Evolutionary conservation across 169 alveolate species (phyloP).

Genomic region (Plasmodium vinckei): DNA sequence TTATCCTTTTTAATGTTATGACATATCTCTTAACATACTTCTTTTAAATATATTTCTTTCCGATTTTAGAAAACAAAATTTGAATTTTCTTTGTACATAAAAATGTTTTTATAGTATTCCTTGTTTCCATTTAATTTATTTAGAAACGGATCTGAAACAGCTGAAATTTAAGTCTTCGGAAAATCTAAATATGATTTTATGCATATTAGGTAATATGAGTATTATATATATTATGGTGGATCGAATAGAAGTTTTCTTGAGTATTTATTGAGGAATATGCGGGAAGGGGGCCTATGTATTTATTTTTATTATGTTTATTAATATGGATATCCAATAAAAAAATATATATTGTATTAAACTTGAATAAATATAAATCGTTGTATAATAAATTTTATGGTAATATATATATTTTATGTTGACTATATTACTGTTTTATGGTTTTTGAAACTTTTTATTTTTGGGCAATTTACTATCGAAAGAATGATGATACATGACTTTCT

Average conservation of each 20-base stretch:
- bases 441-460: constrained; percentile 3
- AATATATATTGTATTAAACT: not conserved
- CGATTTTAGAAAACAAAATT: constrained; percentile 8
- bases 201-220: constrained; percentile 48
- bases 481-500: constrained; percentile 12
- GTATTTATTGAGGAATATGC: too few relatives aligned
- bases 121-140: constrained; percentile 76
- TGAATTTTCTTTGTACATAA: constrained; percentile 40
- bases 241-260: too few relatives aligned
- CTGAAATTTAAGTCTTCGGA: constrained; percentile 69
- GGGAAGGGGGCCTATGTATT: not conserved
- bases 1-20: not conserved
- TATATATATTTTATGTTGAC: not conserved
- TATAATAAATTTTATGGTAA: not conserved
- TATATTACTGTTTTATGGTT: constrained; percentile 22
- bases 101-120: constrained; percentile 5
- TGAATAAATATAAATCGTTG: not conserved
- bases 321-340: not conserved
- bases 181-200: constrained; percentile 38
- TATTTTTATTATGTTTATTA: not conserved
- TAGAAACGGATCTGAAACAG: constrained; percentile 15
- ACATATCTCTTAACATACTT: not conserved
- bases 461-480: constrained; percentile 15
- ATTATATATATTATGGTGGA: too few relatives aligned
- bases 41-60: constrained; percentile 18